Base-by-base conservation (phyloP, 2,329 filamentous ascomycete species). In the Alternaria consortialis region DNA sequence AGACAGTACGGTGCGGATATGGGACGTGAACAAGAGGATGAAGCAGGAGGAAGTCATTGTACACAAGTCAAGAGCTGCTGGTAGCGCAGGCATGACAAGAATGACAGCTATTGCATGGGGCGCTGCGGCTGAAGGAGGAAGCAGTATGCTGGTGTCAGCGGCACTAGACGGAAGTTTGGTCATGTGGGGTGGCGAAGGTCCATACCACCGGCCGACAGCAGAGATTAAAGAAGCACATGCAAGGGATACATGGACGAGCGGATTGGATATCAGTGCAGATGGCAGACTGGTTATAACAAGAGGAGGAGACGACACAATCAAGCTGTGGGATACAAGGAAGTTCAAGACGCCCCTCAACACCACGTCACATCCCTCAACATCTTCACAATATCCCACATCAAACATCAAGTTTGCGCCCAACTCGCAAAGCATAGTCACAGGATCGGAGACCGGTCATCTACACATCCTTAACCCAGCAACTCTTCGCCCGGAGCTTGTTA, bases 71-170 rank as follows among this genome's bases (percentile, higher is more conserved):
- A 92, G 88, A 74, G 90, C 90, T n/a, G 87, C 91, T 8, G 95
- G 94, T 0, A 91, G 91, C 44, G 95, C 93, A 27, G 95, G 95
- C 12, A 89, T 95, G 74, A 95, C 93, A 34, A 90, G 94, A 74
- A 97, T 99, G 90, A 98, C 94, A 6, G 90, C 93, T 27, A 91
- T 98, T 20, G 90, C 89, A 5, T 99, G 95, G 94, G 92, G 90
- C 12, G 87, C 86, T 8, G 87, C 91, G 0, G 82, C 86, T 17
- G 91, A 94, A 72, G 92, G 92, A n/a, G 89, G 89, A 6, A 90
- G 86, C 73, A 93, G 90, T 72, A 79, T 97, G 15, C 85, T 99
- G 1, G 88, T 97, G 37, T 88, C 91, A 9, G 90, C 94, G 7
- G 94, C 93, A 20, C 82, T 97, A 2, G 95, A 99, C 78, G 95